A percentile compares a stretch with the other conserved stretches of the same genome.
Evolutionary conservation across 306 rosid species (phyloP).

Genomic region (Phaseolus lunatus): DNA sequence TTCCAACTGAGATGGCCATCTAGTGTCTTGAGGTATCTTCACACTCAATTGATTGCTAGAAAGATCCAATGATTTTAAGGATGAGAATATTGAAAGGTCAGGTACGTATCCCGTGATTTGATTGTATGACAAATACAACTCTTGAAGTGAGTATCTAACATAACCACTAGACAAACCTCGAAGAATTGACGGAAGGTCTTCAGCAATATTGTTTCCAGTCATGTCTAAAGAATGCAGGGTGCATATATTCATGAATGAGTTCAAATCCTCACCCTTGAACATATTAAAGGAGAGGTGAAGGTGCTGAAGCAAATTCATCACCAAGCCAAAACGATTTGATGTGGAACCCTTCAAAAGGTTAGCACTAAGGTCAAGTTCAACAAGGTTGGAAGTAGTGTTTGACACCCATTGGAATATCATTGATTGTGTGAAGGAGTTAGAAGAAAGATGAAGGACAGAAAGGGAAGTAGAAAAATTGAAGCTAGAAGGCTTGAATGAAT

Average conservation of each 20-base stretch:
- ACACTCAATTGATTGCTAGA: neutral
- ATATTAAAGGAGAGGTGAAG: neutral
- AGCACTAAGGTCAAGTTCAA: conserved; percentile 6
- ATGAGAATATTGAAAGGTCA: conserved; percentile 12
- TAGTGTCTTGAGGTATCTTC: neutral
- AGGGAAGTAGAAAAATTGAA: conserved; percentile 42
- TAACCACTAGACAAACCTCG: too few species aligned
- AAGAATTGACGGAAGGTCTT: too few species aligned
- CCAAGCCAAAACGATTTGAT: conserved; percentile 19
- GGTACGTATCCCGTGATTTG: conserved; percentile 30
- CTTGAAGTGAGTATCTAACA: too few species aligned
- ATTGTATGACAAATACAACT: neutral
- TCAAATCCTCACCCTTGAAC: too few species aligned
- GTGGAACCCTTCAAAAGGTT: neutral
- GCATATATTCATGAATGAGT: too few species aligned
- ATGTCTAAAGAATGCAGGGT: too few species aligned
- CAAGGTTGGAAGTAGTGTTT: conserved; percentile 26
- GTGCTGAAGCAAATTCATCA: neutral
- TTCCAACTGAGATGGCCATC: neutral
- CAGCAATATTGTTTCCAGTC: too few species aligned
- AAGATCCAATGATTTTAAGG: neutral
- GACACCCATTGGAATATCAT: conserved; percentile 40
- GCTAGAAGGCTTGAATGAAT: neutral
- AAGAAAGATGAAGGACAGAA: neutral
- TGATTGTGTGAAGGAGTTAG: neutral